Conservation (phyloP, 306 rosid genomes). For the Macrotyloma uniflorum region DNA sequence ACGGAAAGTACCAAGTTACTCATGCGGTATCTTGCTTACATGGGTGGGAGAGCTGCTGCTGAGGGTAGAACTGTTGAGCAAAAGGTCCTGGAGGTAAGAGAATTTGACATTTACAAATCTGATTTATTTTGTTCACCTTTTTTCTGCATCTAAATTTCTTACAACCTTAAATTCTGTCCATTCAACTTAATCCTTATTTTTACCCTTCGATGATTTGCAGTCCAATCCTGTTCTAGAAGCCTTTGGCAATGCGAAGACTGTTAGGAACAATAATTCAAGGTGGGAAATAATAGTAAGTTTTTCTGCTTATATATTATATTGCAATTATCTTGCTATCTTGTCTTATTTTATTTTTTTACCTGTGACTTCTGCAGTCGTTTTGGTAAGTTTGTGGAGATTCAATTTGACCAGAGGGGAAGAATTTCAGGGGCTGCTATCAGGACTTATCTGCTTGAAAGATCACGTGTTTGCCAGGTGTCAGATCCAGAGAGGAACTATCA, state of each 20-base stretch:
- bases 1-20: slow-evolving; percentile 90
- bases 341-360: slow-evolving; percentile 27
- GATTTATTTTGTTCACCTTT: neutral
- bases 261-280: slow-evolving; percentile 89
- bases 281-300: slow-evolving; percentile 39
- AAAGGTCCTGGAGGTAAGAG: slow-evolving; percentile 78
- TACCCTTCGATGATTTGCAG: slow-evolving; percentile 46
- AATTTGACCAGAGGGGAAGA: slow-evolving; percentile 79
- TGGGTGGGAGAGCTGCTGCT: slow-evolving; percentile 84
- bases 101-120: slow-evolving; percentile 15
- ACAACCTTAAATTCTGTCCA: neutral
- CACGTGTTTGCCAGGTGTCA: slow-evolving; percentile 90
- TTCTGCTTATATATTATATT: slow-evolving; percentile 18
- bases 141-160: slow-evolving; percentile 9
- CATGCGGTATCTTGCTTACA: slow-evolving; percentile 90
- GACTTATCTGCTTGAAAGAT: slow-evolving; percentile 87
- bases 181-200: neutral
- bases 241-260: slow-evolving; percentile 92
- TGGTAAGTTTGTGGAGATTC: slow-evolving; percentile 91
- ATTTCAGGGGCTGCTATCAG: slow-evolving; percentile 91
- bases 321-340: slow-evolving; percentile 5
- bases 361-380: slow-evolving; percentile 68
- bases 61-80: slow-evolving; percentile 92
- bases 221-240: slow-evolving; percentile 95
- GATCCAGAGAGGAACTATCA: slow-evolving; percentile 91